These are phyloP conservation scores for Beta lomatogona DNA, from an alignment of 179 eudicot species.

Conservation along the genomic window DNA sequence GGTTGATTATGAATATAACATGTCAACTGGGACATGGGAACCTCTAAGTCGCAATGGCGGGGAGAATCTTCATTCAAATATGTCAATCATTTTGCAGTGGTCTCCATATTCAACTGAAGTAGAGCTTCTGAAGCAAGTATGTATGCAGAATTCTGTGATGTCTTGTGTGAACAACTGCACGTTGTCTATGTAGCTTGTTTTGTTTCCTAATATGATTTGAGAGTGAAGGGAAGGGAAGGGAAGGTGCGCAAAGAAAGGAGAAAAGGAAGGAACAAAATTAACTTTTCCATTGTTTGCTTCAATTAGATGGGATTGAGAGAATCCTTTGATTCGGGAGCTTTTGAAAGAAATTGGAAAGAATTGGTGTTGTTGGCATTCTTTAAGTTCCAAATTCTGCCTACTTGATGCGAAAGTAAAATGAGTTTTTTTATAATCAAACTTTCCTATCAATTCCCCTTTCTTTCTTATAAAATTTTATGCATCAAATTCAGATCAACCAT, in stretches of 20 bases:
- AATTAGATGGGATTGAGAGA: background rate
- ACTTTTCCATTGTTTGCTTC: background rate
- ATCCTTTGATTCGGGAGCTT: background rate
- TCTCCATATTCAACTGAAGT: conserved; percentile 70
- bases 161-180: conserved; percentile 26
- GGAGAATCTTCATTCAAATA: conserved; percentile 50
- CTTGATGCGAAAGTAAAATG: no score
- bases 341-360: no score
- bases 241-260: background rate
- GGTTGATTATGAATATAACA: conserved; percentile 73
- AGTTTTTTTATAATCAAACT: no score
- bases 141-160: conserved; percentile 15
- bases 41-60: conserved; percentile 38
- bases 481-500: no score
- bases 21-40: conserved; percentile 42
- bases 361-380: background rate
- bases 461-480: no score
- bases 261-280: background rate
- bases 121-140: conserved; percentile 76
- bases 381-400: no score
- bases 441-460: no score
- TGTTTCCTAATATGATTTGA: background rate
- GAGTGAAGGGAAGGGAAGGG: no score
- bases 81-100: conserved; percentile 73
- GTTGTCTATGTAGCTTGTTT: background rate